Percentiles rank a stretch among this genome's conserved stretches.
Conservation (phyloP, 2,329 filamentous ascomycete species). For the Arthrobotrys pseudoclavata region DNA sequence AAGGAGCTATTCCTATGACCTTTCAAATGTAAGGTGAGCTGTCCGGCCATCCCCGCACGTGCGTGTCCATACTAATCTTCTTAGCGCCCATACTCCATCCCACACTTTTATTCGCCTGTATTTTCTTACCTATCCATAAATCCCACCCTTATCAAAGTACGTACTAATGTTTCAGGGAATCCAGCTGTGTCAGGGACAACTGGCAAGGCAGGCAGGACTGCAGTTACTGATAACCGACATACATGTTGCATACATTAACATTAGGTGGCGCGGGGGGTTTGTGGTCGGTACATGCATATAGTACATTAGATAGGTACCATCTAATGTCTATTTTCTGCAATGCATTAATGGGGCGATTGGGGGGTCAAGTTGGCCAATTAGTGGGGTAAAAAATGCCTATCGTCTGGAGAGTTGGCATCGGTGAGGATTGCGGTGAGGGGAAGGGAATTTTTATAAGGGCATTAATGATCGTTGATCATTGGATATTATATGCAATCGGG, state of each 20-base stretch:
- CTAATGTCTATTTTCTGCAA: slow-evolving; percentile 9
- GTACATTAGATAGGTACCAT: slow-evolving; percentile 13
- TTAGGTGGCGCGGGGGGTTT: slow-evolving; percentile 27
- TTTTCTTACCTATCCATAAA: slow-evolving; percentile 9
- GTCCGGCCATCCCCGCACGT: background rate
- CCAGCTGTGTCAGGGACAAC: slow-evolving; percentile 7
- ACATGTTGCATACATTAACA: slow-evolving; percentile 22
- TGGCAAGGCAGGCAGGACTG: slow-evolving; percentile 19
- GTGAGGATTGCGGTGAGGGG: background rate
- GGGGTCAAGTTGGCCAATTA: slow-evolving; percentile 15
- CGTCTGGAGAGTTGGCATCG: background rate
- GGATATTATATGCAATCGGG: background rate
- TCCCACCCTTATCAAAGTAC: background rate
- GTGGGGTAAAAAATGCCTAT: background rate
- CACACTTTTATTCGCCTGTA: background rate
- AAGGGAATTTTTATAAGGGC: background rate
- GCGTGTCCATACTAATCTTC: slow-evolving; percentile 1
- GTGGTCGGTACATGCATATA: slow-evolving; percentile 26
- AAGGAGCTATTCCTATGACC: too few species aligned
- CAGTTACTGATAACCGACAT: slow-evolving; percentile 29
- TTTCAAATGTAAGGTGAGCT: slow-evolving; percentile 5
- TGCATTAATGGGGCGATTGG: slow-evolving; percentile 17
- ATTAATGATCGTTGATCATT: slow-evolving; percentile 13
- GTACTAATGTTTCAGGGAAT: slow-evolving; percentile 19
- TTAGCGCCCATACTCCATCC: background rate